phyloP scores from a whole-genome alignment of 108 stramenopile species.

The Phaeodactylum tricornutum region DNA sequence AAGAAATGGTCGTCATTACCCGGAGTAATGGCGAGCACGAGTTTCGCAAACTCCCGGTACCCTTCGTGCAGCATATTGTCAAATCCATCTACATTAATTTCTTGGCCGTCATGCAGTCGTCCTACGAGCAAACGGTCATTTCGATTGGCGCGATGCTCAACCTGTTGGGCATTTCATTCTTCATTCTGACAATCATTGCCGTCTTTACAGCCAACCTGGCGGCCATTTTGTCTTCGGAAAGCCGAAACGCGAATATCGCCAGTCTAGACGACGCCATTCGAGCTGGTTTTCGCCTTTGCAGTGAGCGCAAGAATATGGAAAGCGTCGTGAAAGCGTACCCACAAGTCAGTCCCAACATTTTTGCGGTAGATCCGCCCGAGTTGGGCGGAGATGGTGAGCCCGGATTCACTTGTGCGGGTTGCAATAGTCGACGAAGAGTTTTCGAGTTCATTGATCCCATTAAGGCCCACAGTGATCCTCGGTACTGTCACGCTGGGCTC shows the following conservation, averaged over 20 bases:
- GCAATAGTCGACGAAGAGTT: slow-evolving; percentile 5
- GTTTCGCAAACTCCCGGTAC: background rate
- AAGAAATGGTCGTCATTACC: slow-evolving; percentile 3
- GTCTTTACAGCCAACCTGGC: slow-evolving; percentile 22
- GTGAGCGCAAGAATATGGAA: slow-evolving; percentile 13
- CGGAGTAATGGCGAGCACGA: background rate
- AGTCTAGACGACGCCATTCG: slow-evolving; percentile 11
- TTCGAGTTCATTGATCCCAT: slow-evolving; percentile 13
- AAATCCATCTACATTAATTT: slow-evolving; percentile 6
- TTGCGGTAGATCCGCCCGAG: slow-evolving; percentile 10
- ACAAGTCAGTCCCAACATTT: background rate
- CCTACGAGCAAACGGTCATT: slow-evolving; percentile 4
- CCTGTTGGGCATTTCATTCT: slow-evolving; percentile 12
- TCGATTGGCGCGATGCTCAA: slow-evolving; percentile 8
- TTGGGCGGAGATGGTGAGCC: slow-evolving; percentile 9
- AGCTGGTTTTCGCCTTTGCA: slow-evolving; percentile 9
- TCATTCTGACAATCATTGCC: slow-evolving; percentile 16
- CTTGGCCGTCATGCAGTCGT: slow-evolving; percentile 8
- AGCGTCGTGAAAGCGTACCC: background rate
- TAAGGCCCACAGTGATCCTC: background rate
- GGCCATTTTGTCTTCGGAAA: slow-evolving; percentile 6
- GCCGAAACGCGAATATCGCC: background rate
- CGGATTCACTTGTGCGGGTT: slow-evolving; percentile 15
- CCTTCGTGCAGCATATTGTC: background rate
- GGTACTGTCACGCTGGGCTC: slow-evolving; percentile 14